phyloP scores from a whole-genome alignment of 1,139 yeast genomes.

The Suhomyces maxii region DNA sequence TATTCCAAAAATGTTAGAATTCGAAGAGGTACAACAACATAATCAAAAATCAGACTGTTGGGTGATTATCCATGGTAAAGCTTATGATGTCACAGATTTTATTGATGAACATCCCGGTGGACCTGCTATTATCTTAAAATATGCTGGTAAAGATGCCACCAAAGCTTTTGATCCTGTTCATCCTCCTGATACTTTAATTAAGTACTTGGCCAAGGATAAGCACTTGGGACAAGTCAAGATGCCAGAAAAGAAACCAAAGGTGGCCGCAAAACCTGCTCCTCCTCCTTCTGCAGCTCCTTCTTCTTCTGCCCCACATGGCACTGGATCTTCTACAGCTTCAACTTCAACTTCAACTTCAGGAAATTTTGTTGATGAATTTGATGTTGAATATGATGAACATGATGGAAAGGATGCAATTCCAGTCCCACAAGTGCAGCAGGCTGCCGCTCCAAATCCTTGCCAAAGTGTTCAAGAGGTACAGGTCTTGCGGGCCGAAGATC shows the following conservation, averaged over 20 bases:
- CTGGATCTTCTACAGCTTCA: constrained; percentile 1
- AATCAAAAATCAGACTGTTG: constrained; percentile 48
- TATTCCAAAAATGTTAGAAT: constrained; percentile 18
- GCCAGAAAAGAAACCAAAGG: constrained; percentile 12
- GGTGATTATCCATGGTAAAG: constrained; percentile 55
- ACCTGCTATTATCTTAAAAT: constrained; percentile 48
- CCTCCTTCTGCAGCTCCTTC: background rate
- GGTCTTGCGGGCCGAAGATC: constrained; percentile 4
- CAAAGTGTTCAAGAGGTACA: background rate
- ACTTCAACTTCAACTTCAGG: background rate
- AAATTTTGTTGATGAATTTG: constrained; percentile 41
- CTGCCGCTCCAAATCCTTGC: background rate
- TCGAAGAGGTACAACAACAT: constrained; percentile 40
- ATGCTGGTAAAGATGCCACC: constrained; percentile 62
- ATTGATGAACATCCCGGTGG: constrained; percentile 58
- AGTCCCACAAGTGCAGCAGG: background rate
- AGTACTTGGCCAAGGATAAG: constrained; percentile 34
- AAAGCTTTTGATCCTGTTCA: constrained; percentile 74
- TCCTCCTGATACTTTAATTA: constrained; percentile 71
- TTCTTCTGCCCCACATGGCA: background rate
- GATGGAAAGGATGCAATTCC: constrained; percentile 33
- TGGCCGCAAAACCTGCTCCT: constrained; percentile 2
- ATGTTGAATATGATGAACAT: constrained; percentile 50
- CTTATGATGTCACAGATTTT: constrained; percentile 52
- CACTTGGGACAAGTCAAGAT: constrained; percentile 37